Evolutionary conservation across 163 green algal genomes (phyloP), one percentile per base, ranked within the genome.

Genomic region (Coccomyxa subellipsoidea): DNA sequence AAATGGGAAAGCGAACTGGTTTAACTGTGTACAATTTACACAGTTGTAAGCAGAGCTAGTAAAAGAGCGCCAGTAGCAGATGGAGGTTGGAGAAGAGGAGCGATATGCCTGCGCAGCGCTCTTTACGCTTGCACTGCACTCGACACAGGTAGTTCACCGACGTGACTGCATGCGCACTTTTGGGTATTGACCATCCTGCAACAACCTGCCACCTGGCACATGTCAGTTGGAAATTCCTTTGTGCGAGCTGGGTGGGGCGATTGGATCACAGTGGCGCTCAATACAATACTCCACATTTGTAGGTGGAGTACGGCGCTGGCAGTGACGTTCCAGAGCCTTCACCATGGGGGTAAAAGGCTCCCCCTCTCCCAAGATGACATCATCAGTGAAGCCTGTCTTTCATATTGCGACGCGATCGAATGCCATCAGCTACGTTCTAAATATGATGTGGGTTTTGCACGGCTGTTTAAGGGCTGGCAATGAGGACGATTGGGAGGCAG

Each of bases 61-160:
- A 18, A 4, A 73, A 73, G 66, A 35, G 29, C n/a, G 66, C 66
- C 32, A 23, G 18, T 37, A 39, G 18, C 18, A 31, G 31, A 81
- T 85, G 82, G 82, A 85, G 7, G 32, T 85, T 69, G 82, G 76
- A 53, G 69, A 86, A 18, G 82, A 84, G n/a, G 93, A 97, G 66
- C 83, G 84, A 0, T 95, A 96, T 70, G 87, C 90, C 4, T 76
- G 83, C 12, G 90, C 87, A 37, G 90, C 91, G 3, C 81, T 96
- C 3, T 97, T 95, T 80, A 95, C 91, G 3, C 76, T 97, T 0
- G 93, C 93, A 0, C 81, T 96, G 38, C 93, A 97, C 78, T 78
- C 76, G 0, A 93, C 84, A 1, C 90, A 93, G 84, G 90, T 85
- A 34, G 2, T 0, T 34, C 54, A 37, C 25, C 15, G 47, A 38